Conservation (phyloP, 2,329 filamentous ascomycete species). For the Cadophora luteo-olivacea region DNA sequence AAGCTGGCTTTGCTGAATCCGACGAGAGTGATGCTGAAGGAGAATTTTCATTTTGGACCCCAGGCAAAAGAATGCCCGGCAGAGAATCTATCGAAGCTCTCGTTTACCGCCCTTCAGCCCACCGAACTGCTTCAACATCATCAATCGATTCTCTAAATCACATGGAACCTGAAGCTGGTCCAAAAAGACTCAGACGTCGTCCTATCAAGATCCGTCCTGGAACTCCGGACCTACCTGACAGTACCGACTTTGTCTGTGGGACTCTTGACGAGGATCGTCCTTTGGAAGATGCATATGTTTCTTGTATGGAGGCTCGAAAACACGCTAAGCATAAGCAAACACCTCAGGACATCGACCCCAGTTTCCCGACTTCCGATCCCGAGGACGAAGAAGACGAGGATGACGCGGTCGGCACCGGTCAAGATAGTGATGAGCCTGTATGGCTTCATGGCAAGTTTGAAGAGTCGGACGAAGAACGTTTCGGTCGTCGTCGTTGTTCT, state of each 20-base stretch:
- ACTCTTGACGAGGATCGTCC: slow-evolving; percentile 95
- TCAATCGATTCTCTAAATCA: slow-evolving; percentile 58
- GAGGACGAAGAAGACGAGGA: slow-evolving; percentile 85
- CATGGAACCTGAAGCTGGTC: slow-evolving; percentile 32
- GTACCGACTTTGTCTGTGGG: slow-evolving; percentile 98
- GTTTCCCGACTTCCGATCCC: slow-evolving; percentile 92
- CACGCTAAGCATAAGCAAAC: slow-evolving; percentile 81
- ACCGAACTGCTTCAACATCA: slow-evolving; percentile 61
- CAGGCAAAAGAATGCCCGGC: slow-evolving; percentile 46
- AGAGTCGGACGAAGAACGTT: slow-evolving; percentile 65
- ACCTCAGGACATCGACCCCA: slow-evolving; percentile 97
- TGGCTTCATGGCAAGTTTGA: slow-evolving; percentile 78
- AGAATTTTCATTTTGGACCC: slow-evolving; percentile 70
- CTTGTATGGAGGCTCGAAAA: slow-evolving; percentile 80
- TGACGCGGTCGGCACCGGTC: slow-evolving; percentile 58
- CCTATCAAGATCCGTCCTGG: slow-evolving; percentile 66
- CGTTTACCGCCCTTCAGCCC: slow-evolving; percentile 41
- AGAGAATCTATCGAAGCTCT: slow-evolving; percentile 32
- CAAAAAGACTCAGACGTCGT: slow-evolving; percentile 37
- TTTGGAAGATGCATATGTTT: slow-evolving; percentile 91
- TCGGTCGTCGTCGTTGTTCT: slow-evolving; percentile 55
- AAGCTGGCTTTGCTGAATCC: slow-evolving; percentile 73
- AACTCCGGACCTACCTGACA: slow-evolving; percentile 89
- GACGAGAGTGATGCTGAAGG: slow-evolving; percentile 70
- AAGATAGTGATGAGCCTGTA: slow-evolving; percentile 71